Percentiles rank a stretch among this genome's conserved stretches.
These are phyloP conservation scores for Pseudogymnoascus sp. DNA, from an alignment of 2,329 filamentous ascomycete genomes.

Conservation along the genomic window DNA sequence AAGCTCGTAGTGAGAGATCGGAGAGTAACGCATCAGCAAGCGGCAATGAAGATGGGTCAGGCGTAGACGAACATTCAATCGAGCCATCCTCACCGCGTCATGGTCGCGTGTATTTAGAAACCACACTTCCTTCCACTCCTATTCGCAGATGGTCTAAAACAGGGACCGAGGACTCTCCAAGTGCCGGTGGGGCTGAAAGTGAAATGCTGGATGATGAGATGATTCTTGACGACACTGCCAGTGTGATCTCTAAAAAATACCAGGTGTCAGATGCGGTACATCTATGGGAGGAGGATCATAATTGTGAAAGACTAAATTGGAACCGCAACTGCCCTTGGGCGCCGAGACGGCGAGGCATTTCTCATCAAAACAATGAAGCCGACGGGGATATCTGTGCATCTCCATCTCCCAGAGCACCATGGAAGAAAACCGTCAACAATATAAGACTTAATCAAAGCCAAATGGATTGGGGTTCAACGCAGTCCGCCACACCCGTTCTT, in stretches of 20 bases:
- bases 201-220: not conserved
- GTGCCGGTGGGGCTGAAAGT: not conserved
- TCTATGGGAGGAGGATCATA: not conserved
- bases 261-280: not conserved
- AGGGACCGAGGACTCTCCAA: not conserved
- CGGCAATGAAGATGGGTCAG: not conserved
- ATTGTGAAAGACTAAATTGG: not conserved
- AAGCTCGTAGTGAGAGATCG: not conserved
- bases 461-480: not conserved
- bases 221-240: not conserved
- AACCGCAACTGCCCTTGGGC: not conserved
- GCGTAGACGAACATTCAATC: not conserved
- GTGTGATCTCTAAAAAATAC: not conserved
- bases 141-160: not conserved
- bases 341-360: not conserved
- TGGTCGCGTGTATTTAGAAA: not conserved
- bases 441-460: not conserved
- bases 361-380: not conserved
- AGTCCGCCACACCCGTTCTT: not conserved
- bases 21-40: not conserved
- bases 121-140: not conserved
- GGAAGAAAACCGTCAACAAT: not conserved
- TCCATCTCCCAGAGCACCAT: not conserved
- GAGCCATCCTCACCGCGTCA: not conserved
- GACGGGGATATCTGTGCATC: not conserved